phyloP scores from a whole-genome alignment of 2,329 filamentous ascomycete species.

The Aspergillus udagawae region DNA sequence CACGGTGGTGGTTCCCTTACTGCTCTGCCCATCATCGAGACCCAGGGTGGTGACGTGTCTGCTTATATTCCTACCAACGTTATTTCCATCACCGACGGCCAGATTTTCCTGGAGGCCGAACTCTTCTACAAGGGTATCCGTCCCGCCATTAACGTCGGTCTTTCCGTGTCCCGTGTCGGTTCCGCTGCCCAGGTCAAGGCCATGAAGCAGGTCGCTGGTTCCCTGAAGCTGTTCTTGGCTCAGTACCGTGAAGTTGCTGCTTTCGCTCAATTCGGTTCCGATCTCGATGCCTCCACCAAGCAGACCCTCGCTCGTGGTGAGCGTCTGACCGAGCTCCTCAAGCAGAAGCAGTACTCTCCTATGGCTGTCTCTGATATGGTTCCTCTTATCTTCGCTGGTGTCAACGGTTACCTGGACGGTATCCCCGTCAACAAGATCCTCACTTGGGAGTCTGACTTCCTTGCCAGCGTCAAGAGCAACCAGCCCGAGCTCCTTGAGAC shows the following conservation, averaged over 20 bases:
- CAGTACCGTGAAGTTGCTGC: conserved; percentile 99
- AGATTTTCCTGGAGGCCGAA: conserved; percentile 99
- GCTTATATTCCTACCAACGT: conserved; percentile 99
- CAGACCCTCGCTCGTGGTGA: conserved; percentile 98
- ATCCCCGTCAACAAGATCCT: conserved; percentile 90
- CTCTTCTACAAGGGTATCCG: conserved; percentile 99
- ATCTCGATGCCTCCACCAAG: conserved; percentile 98
- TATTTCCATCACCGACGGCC: conserved; percentile 99
- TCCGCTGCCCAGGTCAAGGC: conserved; percentile 99
- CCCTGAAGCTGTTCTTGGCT: conserved; percentile 99
- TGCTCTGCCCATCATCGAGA: conserved; percentile 96
- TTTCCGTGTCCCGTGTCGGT: conserved; percentile 99
- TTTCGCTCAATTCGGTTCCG: conserved; percentile 99
- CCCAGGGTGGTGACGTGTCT: conserved; percentile 99
- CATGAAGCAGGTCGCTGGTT: conserved; percentile 99
- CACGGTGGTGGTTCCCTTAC: conserved; percentile 94
- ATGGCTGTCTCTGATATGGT: conserved; percentile 99
- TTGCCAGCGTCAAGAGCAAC: conserved; percentile 86
- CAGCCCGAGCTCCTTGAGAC: conserved; percentile 76
- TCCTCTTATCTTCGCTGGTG: conserved; percentile 97
- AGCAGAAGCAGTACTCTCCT: conserved; percentile 99
- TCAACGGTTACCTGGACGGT: conserved; percentile 89
- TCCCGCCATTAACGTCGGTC: conserved; percentile 99
- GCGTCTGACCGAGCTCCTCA: conserved; percentile 96
- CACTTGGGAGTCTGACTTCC: conserved; percentile 91